Evolutionary conservation across 768 basidiomycete species (phyloP), one percentile per base, ranked within the genome.

Genomic region (Goffeauzyma gilvescens): DNA sequence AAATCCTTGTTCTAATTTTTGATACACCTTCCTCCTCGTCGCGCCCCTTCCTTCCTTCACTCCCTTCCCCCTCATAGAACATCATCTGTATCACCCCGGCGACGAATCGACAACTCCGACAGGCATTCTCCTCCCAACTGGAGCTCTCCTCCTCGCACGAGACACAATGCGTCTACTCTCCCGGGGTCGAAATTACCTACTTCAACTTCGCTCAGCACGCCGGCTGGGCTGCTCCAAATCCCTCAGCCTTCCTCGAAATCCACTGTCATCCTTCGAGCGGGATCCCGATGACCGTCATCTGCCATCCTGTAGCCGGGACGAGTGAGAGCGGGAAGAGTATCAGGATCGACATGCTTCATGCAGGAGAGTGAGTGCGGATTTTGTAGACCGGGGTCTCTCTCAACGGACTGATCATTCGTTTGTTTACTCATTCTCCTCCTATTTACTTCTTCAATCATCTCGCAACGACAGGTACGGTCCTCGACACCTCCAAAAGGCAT

Each of bases 271-370:
- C 42, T 2, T 36, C 35, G 42, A 25, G n/a, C 17, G 42, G 42
- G 24, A 35, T 44, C 4, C 32, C 34, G 33, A 44, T 44, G 42
- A 44, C 42, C 24, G 42, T 44, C 6, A 44, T 37, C 21, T 13
- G 17, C 12, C 39, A 27, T 18, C 39, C 39, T 20, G 34, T 13
- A 6, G 10, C 14, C 2, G 42, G 35, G 7, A 26, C 14, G 13
- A 27, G 33, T 13, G 24, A 18, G 4, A 32, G 27, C 21, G 42
- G 42, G 6, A 44, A 44, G 42, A 24, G 13, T 21, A 36, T 44
- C 32, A 13, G 42, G 32, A 37, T 44, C 33, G 42, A 44, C 17
- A 44, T 44, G 42, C 22, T 44, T 8, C 42, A 44, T 17, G 42
- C 42, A 10, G 42, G 42, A 23, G 42, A 44, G 42, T 44, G 15